Evolutionary conservation across 2,329 filamentous ascomycete genomes (phyloP).

Genomic region (Talaromyces sp.): DNA sequence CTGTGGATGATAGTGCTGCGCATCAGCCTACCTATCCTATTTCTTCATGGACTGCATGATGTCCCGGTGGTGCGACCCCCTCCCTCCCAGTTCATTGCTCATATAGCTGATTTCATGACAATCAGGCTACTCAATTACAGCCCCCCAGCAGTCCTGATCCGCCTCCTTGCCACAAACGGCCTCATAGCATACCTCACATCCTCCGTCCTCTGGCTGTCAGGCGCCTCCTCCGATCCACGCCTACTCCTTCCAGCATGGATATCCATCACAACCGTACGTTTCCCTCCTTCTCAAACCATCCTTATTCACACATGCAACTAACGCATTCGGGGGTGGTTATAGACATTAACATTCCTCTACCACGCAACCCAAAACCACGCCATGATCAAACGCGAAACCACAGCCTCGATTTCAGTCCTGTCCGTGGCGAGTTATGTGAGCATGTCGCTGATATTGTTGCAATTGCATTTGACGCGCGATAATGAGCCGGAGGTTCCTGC

Average conservation of each 20-base stretch:
- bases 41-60: constrained; percentile 83
- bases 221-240: constrained; percentile 66
- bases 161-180: constrained; percentile 70
- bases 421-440: constrained; percentile 72
- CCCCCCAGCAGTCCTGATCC: constrained; percentile 71
- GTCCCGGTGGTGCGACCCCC: constrained; percentile 64
- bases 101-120: neutral
- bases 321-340: neutral
- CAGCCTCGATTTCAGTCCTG: constrained; percentile 72
- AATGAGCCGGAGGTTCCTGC: constrained; percentile 61
- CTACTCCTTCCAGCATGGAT: constrained; percentile 75
- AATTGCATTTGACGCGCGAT: constrained; percentile 61
- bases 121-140: constrained; percentile 78
- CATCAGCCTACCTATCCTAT: constrained; percentile 74
- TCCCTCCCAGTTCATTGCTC: too few relatives aligned
- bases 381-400: constrained; percentile 74
- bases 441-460: constrained; percentile 65
- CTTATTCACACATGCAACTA: neutral
- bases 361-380: constrained; percentile 75
- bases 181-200: constrained; percentile 73
- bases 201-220: constrained; percentile 66
- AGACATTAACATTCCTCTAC: constrained; percentile 71
- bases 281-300: neutral
- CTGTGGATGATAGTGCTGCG: constrained; percentile 58
- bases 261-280: constrained; percentile 65